Evolutionary conservation across 1,284 basidiomycete species (phyloP).

Genomic region (Cystobasidiaceae sp.): DNA sequence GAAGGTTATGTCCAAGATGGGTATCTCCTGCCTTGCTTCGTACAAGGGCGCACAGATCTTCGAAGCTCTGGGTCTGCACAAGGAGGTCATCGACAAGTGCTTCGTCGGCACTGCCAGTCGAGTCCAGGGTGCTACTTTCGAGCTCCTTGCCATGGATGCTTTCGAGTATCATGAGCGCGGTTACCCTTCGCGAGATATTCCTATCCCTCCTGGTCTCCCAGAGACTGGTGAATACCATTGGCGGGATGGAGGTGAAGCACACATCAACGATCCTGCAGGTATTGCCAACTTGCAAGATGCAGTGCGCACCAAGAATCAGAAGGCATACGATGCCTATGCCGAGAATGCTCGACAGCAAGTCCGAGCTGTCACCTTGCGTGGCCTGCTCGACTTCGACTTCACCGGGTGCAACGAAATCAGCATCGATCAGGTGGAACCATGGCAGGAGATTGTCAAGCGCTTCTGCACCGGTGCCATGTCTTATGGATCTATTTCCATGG

Average conservation of each 20-base stretch:
- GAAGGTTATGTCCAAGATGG: slow-evolving; percentile 98
- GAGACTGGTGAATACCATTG: slow-evolving; percentile 97
- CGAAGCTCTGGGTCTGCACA: slow-evolving; percentile 85
- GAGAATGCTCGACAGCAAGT: slow-evolving; percentile 79
- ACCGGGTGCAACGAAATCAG: slow-evolving; percentile 72
- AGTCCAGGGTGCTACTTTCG: slow-evolving; percentile 89
- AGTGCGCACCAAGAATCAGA: slow-evolving; percentile 86
- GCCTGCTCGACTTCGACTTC: slow-evolving; percentile 82
- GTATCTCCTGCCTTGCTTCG: slow-evolving; percentile 88
- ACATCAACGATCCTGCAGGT: slow-evolving; percentile 87
- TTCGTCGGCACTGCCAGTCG: slow-evolving; percentile 85
- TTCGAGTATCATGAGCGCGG: slow-evolving; percentile 93
- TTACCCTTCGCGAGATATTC: slow-evolving; percentile 74
- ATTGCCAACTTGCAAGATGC: slow-evolving; percentile 93
- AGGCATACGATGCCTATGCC: slow-evolving; percentile 81
- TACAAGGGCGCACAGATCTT: slow-evolving; percentile 98
- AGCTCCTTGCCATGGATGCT: slow-evolving; percentile 88
- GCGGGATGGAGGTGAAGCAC: slow-evolving; percentile 92
- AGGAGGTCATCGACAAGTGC: slow-evolving; percentile 80
- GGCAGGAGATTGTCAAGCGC: slow-evolving; percentile 93
- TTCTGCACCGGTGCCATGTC: slow-evolving; percentile 96
- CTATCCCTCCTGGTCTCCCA: slow-evolving; percentile 78
- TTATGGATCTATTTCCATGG: slow-evolving; percentile 95
- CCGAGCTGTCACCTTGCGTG: slow-evolving; percentile 75
- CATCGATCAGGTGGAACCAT: slow-evolving; percentile 95